These are phyloP conservation scores for Pulveroboletus frians DNA, from an alignment of 768 basidiomycete genomes.

Conservation along the genomic window DNA sequence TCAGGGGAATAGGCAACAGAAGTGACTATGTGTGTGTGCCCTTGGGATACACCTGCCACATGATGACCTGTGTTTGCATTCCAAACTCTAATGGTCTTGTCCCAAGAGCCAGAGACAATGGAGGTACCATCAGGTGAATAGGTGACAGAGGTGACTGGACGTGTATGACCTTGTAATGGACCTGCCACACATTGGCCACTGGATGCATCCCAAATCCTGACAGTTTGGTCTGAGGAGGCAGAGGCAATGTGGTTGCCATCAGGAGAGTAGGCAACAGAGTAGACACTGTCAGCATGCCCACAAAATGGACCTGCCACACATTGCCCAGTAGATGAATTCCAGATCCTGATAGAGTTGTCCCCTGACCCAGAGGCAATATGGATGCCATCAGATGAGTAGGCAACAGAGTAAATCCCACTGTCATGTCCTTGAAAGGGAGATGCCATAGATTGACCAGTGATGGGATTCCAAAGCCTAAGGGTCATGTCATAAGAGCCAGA, in stretches of 20 bases:
- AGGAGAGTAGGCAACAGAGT: conserved; percentile 22
- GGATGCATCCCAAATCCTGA: conserved; percentile 19
- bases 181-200: conserved; percentile 11
- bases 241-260: conserved; percentile 23
- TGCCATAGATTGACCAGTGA: conserved; percentile 5
- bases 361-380: conserved; percentile 15
- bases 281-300: conserved; percentile 4
- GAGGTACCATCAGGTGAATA: conserved; percentile 17
- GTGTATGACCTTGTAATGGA: conserved; percentile 15
- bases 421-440: conserved; percentile 9
- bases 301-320: conserved; percentile 4
- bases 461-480: conserved; percentile 16
- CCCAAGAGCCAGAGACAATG: conserved; percentile 15
- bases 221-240: conserved; percentile 16
- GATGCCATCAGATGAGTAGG: conserved; percentile 21
- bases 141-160: conserved; percentile 1
- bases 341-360: conserved; percentile 16
- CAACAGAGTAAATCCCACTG: not conserved
- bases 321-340: conserved; percentile 12
- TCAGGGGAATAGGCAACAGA: conserved; percentile 19
- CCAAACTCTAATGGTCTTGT: conserved; percentile 15
- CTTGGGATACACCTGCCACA: not conserved
- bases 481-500: conserved; percentile 21
- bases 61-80: conserved; percentile 4
- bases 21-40: not conserved